Conservation (phyloP, 768 basidiomycete species). For the Chalciporus piperatus region DNA sequence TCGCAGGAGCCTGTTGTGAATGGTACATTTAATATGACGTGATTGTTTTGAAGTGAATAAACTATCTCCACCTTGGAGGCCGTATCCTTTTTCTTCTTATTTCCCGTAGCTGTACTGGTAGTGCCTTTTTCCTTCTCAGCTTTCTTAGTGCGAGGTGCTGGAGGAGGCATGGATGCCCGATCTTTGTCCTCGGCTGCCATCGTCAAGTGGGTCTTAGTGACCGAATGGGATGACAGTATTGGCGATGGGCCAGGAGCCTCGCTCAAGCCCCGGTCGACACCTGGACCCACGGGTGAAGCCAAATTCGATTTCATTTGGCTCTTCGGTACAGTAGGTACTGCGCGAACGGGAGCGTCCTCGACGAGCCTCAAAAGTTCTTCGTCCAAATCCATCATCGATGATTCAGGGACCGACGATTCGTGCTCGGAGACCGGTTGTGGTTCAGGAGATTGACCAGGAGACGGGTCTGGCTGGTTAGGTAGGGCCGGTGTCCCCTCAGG, state of each 20-base stretch:
- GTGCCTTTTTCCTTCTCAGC: constrained; percentile 22
- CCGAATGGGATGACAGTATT: constrained; percentile 4
- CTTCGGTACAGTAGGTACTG: constrained; percentile 1
- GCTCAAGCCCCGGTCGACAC: not conserved
- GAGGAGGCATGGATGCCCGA: constrained; percentile 62
- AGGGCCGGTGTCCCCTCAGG: not conserved
- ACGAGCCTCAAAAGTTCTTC: constrained; percentile 69
- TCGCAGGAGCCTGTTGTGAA: constrained; percentile 17
- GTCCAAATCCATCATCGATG: constrained; percentile 46
- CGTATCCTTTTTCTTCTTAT: constrained; percentile 36
- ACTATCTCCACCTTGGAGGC: constrained; percentile 19
- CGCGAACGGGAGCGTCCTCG: constrained; percentile 42
- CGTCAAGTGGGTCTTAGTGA: constrained; percentile 8
- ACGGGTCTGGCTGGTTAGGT: constrained; percentile 2
- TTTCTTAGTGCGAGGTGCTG: constrained; percentile 27
- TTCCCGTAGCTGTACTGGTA: constrained; percentile 16
- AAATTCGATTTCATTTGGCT: not conserved
- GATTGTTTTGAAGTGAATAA: not conserved
- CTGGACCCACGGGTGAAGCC: not conserved
- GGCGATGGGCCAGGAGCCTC: constrained; percentile 1
- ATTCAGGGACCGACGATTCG: constrained; percentile 7
- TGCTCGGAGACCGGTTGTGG: constrained; percentile 1
- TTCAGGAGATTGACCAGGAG: constrained; percentile 9
- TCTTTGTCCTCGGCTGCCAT: constrained; percentile 31
- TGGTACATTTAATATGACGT: not conserved